These are phyloP conservation scores for Dianthus caryophyllus DNA, from an alignment of 148 eudicot species.

Conservation along the genomic window DNA sequence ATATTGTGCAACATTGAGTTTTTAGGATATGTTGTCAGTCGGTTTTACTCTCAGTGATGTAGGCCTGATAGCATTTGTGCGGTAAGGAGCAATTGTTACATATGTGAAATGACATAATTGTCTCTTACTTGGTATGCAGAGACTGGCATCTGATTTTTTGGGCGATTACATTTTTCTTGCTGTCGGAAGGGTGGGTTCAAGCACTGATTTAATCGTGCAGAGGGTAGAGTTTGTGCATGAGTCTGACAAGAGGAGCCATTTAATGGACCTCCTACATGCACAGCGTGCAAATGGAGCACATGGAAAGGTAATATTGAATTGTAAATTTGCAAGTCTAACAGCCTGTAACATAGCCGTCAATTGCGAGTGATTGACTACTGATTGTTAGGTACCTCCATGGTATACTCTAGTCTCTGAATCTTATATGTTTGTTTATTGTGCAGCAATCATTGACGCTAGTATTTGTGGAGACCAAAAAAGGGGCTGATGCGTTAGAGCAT, in stretches of 20 bases:
- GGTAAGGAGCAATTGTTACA: neutral
- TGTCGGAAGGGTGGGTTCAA: conserved; percentile 84
- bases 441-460: conserved; percentile 79
- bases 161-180: conserved; percentile 65
- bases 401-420: neutral
- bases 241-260: conserved; percentile 71
- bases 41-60: neutral
- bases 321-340: neutral
- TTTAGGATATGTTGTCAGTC: neutral
- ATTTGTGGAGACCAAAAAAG: conserved; percentile 82
- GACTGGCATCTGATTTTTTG: conserved; percentile 79
- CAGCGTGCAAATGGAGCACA: conserved; percentile 54
- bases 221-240: conserved; percentile 73
- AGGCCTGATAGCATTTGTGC: conserved; percentile 1
- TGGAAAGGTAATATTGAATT: conserved; percentile 44
- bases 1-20: too few relatives aligned
- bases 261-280: conserved; percentile 84
- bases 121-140: conserved; percentile 43
- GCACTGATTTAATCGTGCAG: conserved; percentile 74
- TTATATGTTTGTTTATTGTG: conserved; percentile 15
- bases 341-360: neutral
- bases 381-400: neutral
- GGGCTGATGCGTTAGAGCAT: conserved; percentile 71
- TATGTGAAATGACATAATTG: neutral
- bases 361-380: neutral